Percentiles rank a stretch among this genome's conserved stretches.
Evolutionary conservation across 768 basidiomycete species (phyloP).

Genomic region (Lactarius tabidus): DNA sequence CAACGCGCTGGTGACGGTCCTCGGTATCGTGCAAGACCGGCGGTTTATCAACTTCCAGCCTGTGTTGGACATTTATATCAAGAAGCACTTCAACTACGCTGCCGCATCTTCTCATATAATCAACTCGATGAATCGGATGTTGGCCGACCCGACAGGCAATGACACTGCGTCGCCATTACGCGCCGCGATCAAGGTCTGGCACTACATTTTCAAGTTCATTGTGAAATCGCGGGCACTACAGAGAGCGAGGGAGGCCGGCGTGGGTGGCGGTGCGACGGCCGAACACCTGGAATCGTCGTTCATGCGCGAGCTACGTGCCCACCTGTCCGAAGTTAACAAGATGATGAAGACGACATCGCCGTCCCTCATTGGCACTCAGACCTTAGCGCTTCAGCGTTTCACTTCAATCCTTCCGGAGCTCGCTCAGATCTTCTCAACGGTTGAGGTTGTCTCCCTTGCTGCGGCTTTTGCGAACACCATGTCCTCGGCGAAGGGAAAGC

Average conservation of each 20-base stretch:
- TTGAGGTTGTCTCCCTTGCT: constrained; percentile 83
- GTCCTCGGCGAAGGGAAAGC: constrained; percentile 73
- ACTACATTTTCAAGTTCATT: constrained; percentile 94
- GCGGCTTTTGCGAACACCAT: constrained; percentile 87
- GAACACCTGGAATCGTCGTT: constrained; percentile 84
- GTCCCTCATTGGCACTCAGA: constrained; percentile 94
- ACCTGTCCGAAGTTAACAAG: constrained; percentile 75
- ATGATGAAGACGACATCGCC: constrained; percentile 83
- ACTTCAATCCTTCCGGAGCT: constrained; percentile 88
- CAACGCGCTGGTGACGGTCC: constrained; percentile 84
- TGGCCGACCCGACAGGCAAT: constrained; percentile 64
- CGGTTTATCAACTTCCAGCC: constrained; percentile 94
- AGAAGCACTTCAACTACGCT: constrained; percentile 79
- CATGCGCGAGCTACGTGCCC: constrained; percentile 73
- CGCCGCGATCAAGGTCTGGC: constrained; percentile 93
- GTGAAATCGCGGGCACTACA: constrained; percentile 86
- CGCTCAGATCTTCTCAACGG: constrained; percentile 68
- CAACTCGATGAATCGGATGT: constrained; percentile 79
- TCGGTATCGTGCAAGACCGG: constrained; percentile 89
- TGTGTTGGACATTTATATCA: constrained; percentile 90
- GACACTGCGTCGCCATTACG: constrained; percentile 78
- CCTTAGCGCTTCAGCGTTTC: constrained; percentile 90
- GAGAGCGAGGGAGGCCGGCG: constrained; percentile 72
- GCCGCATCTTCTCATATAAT: constrained; percentile 82
- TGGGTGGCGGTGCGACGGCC: constrained; percentile 76